Evolutionary conservation across 2,329 filamentous ascomycete genomes (phyloP).

Genomic region (Neonectria hederae): DNA sequence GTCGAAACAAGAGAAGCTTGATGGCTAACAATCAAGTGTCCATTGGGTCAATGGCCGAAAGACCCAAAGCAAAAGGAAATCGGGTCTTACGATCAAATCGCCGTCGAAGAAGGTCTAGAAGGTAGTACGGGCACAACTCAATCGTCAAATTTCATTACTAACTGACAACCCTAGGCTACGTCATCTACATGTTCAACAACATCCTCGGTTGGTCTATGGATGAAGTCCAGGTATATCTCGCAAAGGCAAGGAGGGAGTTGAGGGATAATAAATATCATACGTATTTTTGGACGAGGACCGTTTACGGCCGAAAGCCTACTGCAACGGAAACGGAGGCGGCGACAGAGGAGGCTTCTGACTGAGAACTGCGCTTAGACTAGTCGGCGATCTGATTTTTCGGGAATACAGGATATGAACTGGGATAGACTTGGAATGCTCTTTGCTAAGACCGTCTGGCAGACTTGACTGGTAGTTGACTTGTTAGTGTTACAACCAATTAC

Average conservation of each 20-base stretch:
- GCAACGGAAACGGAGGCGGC: background rate
- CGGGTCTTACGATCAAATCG: conserved; percentile 14
- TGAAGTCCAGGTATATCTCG: conserved; percentile 18
- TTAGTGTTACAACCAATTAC: background rate
- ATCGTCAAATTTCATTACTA: background rate
- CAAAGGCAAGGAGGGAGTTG: conserved; percentile 13
- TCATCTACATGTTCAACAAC: conserved; percentile 19
- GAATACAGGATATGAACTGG: background rate
- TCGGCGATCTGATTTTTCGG: background rate
- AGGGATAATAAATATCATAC: conserved; percentile 20
- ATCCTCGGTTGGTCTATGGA: conserved; percentile 19
- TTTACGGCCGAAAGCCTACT: conserved; percentile 16
- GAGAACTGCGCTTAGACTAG: background rate
- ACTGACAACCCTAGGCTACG: conserved; percentile 8
- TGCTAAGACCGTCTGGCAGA: background rate
- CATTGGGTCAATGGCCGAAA: conserved; percentile 18
- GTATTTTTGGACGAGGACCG: conserved; percentile 19
- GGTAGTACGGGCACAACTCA: background rate
- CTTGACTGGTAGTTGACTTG: background rate
- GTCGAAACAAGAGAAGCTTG: background rate
- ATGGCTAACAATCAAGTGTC: background rate
- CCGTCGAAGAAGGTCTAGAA: conserved; percentile 20
- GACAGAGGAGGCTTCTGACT: background rate
- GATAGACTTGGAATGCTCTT: background rate
- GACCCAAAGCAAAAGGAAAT: conserved; percentile 20